A percentile compares a stretch with the other conserved stretches of the same genome.
phyloP scores from a whole-genome alignment of 2,329 filamentous ascomycete genomes.

The Xylaria sp. region DNA sequence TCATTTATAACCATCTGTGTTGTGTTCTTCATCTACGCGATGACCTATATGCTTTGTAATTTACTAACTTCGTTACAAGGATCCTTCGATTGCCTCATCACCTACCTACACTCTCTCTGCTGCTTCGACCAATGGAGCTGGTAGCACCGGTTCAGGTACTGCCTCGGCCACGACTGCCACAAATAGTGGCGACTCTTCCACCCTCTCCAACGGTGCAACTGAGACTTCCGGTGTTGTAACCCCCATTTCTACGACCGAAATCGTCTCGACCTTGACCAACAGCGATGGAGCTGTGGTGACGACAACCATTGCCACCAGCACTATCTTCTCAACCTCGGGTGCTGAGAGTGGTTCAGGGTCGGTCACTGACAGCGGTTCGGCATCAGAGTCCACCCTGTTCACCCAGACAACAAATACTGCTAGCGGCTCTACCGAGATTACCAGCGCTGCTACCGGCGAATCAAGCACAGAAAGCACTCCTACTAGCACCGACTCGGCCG shows the following conservation, averaged over 20 bases:
- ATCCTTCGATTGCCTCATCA: slow-evolving; percentile 24
- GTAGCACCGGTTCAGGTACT: slow-evolving; percentile 25
- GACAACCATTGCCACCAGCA: slow-evolving; percentile 43
- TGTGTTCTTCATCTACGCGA: not conserved
- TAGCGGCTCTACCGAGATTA: slow-evolving; percentile 40
- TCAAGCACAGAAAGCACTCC: slow-evolving; percentile 28
- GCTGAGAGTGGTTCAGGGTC: slow-evolving; percentile 28
- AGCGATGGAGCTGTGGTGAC: slow-evolving; percentile 38
- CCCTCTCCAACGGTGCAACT: slow-evolving; percentile 31
- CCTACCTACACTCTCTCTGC: slow-evolving; percentile 38
- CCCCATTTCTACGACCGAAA: slow-evolving; percentile 35
- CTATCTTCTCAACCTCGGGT: slow-evolving; percentile 38
- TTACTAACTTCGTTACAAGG: slow-evolving; percentile 31
- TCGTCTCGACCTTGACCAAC: slow-evolving; percentile 37
- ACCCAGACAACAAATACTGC: slow-evolving; percentile 41
- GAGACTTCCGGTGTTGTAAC: slow-evolving; percentile 27
- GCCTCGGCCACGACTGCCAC: slow-evolving; percentile 36
- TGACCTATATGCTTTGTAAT: not conserved
- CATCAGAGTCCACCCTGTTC: slow-evolving; percentile 36
- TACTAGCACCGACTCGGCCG: slow-evolving; percentile 12
- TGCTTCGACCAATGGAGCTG: slow-evolving; percentile 16
- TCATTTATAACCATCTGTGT: not conserved
- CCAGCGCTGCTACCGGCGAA: slow-evolving; percentile 30
- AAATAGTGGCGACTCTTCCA: slow-evolving; percentile 37
- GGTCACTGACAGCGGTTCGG: slow-evolving; percentile 37